Conservation (phyloP, 805 yeast genomes). For the Zygoascus flipseniorum region DNA sequence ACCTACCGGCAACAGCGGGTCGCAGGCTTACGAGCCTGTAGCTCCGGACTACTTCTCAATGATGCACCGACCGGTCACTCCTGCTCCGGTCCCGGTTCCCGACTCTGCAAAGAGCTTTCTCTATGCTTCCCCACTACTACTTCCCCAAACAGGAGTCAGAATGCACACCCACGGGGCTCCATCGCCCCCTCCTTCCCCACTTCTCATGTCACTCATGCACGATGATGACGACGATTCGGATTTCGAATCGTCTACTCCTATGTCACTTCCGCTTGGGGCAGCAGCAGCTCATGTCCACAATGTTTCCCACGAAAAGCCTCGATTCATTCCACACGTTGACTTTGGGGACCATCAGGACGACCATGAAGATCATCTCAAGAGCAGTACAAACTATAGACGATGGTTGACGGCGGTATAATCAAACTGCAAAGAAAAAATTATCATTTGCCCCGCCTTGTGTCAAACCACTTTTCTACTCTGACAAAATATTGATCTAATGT, state of each 20-base stretch:
- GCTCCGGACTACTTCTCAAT: not conserved
- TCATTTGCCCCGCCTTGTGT: no score
- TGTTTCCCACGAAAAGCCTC: not conserved
- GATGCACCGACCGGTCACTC: not conserved
- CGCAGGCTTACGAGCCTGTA: not conserved
- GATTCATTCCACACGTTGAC: not conserved
- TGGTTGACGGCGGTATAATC: constrained; percentile 13
- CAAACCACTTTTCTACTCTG: no score
- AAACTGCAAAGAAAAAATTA: no score
- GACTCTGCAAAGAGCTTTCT: not conserved
- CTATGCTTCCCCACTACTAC: constrained; percentile 7
- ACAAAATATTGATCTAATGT: no score
- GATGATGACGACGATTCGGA: constrained; percentile 1
- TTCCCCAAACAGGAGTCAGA: constrained; percentile 1
- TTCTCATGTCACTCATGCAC: not conserved
- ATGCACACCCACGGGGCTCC: not conserved
- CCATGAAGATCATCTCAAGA: constrained; percentile 2
- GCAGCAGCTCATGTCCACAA: not conserved
- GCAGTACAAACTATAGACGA: constrained; percentile 9
- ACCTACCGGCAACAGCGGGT: not conserved
- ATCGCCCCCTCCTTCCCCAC: constrained; percentile 13
- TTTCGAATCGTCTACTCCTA: not conserved
- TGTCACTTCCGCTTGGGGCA: not conserved
- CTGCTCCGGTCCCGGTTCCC: not conserved
- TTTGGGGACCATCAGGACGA: not conserved